Evolutionary conservation across 306 rosid genomes (phyloP).

Genomic region (Glycine latifolia): DNA sequence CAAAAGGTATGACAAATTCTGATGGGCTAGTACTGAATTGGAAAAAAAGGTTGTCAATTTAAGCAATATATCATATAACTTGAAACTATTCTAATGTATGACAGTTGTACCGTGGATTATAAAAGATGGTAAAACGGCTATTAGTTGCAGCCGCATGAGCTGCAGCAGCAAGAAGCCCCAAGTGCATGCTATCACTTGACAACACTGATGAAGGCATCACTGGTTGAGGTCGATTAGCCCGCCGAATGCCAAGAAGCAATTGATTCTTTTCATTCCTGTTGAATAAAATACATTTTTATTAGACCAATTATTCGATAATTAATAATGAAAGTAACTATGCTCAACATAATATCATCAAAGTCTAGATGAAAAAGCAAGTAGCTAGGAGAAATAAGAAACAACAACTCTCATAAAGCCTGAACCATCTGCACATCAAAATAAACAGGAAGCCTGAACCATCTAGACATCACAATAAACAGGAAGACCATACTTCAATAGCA

Average conservation of each 20-base stretch:
- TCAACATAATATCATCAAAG: neutral
- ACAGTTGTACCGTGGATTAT: slow-evolving; percentile 81
- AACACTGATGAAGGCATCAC: slow-evolving; percentile 97
- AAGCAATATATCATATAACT: neutral
- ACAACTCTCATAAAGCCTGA: slow-evolving; percentile 27
- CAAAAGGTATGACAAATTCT: slow-evolving; percentile 90
- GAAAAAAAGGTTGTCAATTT: neutral
- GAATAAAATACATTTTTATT: slow-evolving; percentile 21
- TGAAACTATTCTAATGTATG: slow-evolving; percentile 11
- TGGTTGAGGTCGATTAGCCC: slow-evolving; percentile 87
- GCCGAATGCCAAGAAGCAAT: slow-evolving; percentile 89
- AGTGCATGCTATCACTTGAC: slow-evolving; percentile 99
- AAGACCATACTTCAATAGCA: slow-evolving; percentile 15
- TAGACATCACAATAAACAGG: neutral
- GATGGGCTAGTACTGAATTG: slow-evolving; percentile 95
- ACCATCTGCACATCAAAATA: neutral
- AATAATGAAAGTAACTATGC: neutral
- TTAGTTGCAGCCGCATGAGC: slow-evolving; percentile 99
- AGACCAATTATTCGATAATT: slow-evolving; percentile 8
- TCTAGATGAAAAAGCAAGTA: slow-evolving; percentile 18
- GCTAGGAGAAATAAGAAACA: neutral
- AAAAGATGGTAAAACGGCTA: slow-evolving; percentile 95
- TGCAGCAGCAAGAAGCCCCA: slow-evolving; percentile 99
- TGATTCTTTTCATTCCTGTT: slow-evolving; percentile 96
- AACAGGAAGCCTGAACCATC: too few species aligned